Evolutionary conservation across 2,329 filamentous ascomycete species (phyloP).

Genomic region (Alternaria infectoria): DNA sequence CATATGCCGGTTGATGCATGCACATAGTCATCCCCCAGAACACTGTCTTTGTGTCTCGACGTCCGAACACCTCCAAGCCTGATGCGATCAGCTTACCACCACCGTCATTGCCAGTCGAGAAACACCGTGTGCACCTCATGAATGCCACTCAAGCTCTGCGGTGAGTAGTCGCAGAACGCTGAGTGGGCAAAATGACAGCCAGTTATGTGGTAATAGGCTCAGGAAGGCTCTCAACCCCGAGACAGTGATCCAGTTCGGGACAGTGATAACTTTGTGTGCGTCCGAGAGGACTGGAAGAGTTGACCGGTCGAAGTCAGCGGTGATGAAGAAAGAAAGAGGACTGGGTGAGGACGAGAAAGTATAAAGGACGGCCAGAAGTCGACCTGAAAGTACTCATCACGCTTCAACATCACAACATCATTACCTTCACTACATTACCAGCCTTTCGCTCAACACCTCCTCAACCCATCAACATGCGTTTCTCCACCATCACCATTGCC

Average conservation of each 20-base stretch:
- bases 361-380: conserved; percentile 1
- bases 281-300: neutral
- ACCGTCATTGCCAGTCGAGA: neutral
- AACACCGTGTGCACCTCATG: neutral
- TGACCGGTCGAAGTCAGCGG: neutral
- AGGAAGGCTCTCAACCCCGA: neutral
- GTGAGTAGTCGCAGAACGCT: neutral
- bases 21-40: neutral
- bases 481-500: conserved; percentile 11
- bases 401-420: conserved; percentile 5
- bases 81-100: conserved; percentile 12
- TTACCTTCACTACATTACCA: neutral
- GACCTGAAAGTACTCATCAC: neutral
- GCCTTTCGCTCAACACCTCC: neutral
- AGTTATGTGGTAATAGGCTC: neutral
- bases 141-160: neutral
- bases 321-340: neutral
- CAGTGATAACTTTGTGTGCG: neutral
- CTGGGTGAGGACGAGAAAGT: neutral
- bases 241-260: neutral
- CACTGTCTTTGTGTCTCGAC: neutral
- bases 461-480: conserved; percentile 9
- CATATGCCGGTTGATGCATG: neutral
- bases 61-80: neutral
- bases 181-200: neutral